Evolutionary conservation across 2,329 filamentous ascomycete genomes (phyloP).

Genomic region (Penicillium fuscoglaucum): DNA sequence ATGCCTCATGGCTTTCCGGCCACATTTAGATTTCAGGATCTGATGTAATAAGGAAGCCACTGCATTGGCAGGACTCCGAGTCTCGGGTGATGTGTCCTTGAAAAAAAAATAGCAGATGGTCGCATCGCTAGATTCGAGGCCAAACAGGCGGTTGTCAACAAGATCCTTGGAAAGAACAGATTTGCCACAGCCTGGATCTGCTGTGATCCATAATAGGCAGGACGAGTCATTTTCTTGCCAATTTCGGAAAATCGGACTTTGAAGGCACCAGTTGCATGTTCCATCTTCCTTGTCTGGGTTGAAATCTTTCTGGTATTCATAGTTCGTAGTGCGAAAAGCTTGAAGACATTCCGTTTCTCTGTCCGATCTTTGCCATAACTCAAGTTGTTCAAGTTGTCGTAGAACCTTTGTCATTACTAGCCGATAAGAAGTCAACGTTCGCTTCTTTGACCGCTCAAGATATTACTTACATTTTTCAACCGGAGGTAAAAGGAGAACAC

Average conservation of each 20-base stretch:
- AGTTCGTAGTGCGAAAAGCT: neutral
- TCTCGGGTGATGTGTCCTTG: neutral
- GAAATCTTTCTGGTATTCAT: neutral
- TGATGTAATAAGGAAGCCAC: neutral
- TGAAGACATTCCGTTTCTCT: neutral
- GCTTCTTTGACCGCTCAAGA: neutral
- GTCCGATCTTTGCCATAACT: neutral
- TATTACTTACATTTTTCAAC: neutral
- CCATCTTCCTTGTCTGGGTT: neutral
- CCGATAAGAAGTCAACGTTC: neutral
- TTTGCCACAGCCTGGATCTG: neutral
- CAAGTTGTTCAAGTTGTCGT: neutral
- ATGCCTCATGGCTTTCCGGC: neutral
- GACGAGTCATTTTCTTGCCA: neutral
- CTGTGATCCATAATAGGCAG: neutral
- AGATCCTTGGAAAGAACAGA: neutral
- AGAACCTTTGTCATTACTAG: neutral
- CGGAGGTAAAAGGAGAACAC: neutral
- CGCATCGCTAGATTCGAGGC: neutral
- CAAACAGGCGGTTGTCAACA: neutral
- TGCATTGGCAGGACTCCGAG: neutral
- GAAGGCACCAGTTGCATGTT: neutral
- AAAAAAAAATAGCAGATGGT: neutral
- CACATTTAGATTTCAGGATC: neutral
- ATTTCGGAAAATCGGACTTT: neutral